These are phyloP conservation scores for Mallotus nudiflorus DNA, from an alignment of 345 rosid genomes.

Conservation along the genomic window DNA sequence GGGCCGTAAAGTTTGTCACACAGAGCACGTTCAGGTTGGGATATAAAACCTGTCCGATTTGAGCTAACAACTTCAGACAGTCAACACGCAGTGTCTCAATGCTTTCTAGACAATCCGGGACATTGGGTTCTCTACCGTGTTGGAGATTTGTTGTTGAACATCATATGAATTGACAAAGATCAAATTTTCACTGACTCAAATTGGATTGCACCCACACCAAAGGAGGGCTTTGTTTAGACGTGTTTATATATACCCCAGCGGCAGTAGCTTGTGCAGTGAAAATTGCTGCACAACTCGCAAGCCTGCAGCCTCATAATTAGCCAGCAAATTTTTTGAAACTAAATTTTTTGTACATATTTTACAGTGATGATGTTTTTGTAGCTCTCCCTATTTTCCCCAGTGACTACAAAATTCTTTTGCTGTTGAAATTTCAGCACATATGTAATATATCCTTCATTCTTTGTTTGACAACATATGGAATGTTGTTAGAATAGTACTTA, in stretches of 20 bases:
- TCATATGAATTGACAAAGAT: slow-evolving; percentile 3
- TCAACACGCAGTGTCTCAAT: slow-evolving; percentile 13
- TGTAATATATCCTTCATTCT: no score
- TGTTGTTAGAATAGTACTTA: no score
- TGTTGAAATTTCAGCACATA: not conserved
- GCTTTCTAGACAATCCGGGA: slow-evolving; percentile 14
- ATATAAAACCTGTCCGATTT: slow-evolving; percentile 22
- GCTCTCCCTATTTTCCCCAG: not conserved
- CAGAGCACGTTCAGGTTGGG: slow-evolving; percentile 29
- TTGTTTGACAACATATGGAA: no score
- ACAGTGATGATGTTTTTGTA: not conserved
- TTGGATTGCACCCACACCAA: slow-evolving; percentile 30
- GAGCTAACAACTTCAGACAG: slow-evolving; percentile 20
- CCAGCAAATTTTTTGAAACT: no score
- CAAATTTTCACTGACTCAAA: slow-evolving; percentile 27
- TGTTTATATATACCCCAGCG: slow-evolving; percentile 15
- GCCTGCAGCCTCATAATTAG: not conserved
- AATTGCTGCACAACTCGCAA: not conserved
- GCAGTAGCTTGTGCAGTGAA: not conserved
- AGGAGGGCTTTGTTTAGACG: slow-evolving; percentile 26
- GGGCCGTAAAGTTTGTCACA: slow-evolving; percentile 20
- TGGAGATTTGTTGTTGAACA: slow-evolving; percentile 19
- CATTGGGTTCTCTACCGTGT: slow-evolving; percentile 21
- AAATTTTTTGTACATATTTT: not conserved
- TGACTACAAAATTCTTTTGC: not conserved